phyloP scores from a whole-genome alignment of 2,329 filamentous ascomycete genomes.

The Seiridium cupressi region DNA sequence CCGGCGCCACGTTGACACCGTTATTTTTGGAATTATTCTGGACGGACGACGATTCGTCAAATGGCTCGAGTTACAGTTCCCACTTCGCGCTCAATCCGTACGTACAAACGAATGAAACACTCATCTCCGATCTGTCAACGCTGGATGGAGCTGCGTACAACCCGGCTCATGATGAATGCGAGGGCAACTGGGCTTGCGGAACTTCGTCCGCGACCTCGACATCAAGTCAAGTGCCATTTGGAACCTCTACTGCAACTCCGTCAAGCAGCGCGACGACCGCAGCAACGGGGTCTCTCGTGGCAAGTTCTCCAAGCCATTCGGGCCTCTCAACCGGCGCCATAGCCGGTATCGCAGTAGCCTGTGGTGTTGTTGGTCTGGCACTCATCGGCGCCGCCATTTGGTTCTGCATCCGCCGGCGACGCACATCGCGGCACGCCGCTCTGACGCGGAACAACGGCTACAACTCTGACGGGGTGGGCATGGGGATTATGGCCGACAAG shows the following conservation, averaged over 20 bases:
- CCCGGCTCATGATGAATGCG: neutral
- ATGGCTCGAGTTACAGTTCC: neutral
- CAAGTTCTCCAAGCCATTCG: neutral
- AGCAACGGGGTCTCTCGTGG: neutral
- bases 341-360: constrained; percentile 45
- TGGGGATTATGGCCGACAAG: constrained; percentile 45
- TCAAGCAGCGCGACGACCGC: neutral
- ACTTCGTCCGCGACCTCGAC: neutral
- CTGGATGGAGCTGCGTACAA: too few relatives aligned
- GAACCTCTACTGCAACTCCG: neutral
- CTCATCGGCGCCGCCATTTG: constrained; percentile 38
- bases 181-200: neutral
- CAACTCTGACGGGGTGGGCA: constrained; percentile 22
- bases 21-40: neutral
- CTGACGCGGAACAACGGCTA: constrained; percentile 17
- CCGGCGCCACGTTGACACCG: neutral
- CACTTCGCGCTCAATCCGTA: neutral
- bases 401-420: constrained; percentile 38
- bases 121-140: too few relatives aligned
- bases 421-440: constrained; percentile 19
- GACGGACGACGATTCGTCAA: neutral
- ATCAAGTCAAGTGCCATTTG: neutral
- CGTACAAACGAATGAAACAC: too few relatives aligned
- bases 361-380: constrained; percentile 25
- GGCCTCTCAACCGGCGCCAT: constrained; percentile 41